phyloP scores from a whole-genome alignment of 495 filamentous ascomycete genomes.

The Tetracladium setigerum region DNA sequence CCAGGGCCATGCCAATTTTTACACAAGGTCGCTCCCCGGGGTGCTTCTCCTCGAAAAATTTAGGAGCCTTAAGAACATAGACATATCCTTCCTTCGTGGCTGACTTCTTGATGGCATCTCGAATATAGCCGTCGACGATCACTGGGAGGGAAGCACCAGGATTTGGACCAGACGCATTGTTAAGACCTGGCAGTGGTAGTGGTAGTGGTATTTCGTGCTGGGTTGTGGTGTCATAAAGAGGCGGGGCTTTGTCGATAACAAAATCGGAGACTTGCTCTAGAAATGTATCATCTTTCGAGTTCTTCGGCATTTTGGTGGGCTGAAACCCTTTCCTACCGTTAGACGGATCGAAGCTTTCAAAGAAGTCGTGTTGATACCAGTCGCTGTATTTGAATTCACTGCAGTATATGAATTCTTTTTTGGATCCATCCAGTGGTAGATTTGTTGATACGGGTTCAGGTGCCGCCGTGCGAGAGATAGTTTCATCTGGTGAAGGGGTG shows the following conservation, averaged over 20 bases:
- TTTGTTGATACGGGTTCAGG: not conserved
- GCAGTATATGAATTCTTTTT: conserved; percentile 1
- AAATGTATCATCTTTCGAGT: conserved; percentile 2
- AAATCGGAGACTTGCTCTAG: conserved; percentile 1
- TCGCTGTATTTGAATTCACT: not conserved
- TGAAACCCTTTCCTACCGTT: not conserved
- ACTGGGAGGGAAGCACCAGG: no score
- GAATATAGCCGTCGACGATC: not conserved
- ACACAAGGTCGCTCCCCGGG: not conserved
- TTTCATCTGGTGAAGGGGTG: conserved; percentile 1
- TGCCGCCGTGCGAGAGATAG: not conserved
- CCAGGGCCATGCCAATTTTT: conserved; percentile 2
- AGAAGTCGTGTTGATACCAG: no score
- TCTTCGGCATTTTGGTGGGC: conserved; percentile 2
- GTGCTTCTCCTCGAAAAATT: not conserved
- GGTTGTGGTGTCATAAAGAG: no score
- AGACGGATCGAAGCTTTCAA: no score
- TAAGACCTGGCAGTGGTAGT: no score
- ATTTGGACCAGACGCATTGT: no score
- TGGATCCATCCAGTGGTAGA: not conserved
- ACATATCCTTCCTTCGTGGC: conserved; percentile 1
- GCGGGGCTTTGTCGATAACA: not conserved
- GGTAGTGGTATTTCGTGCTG: not conserved
- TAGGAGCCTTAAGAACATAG: conserved; percentile 1
- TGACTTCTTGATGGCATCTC: not conserved